phyloP scores from a whole-genome alignment of 352 stramenopile genomes.

The Phytophthora ramorum region DNA sequence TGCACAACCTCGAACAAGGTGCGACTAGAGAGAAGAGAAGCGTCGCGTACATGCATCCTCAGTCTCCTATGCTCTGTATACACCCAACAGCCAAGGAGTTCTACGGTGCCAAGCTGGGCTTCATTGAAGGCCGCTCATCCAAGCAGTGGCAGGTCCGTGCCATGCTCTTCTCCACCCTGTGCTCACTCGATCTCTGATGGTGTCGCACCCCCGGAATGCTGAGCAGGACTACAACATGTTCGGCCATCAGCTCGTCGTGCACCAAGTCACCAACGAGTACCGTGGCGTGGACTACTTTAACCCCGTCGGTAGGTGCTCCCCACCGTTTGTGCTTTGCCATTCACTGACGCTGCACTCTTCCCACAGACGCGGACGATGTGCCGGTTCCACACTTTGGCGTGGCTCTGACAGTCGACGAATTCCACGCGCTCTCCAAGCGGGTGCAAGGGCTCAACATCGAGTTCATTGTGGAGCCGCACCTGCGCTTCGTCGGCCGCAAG shows the following conservation, averaged over 20 bases:
- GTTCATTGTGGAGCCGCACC: constrained; percentile 97
- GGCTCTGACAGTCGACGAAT: constrained; percentile 92
- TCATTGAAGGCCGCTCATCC: constrained; percentile 91
- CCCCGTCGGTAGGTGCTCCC: constrained; percentile 78
- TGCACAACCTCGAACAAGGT: constrained; percentile 93
- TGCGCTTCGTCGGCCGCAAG: constrained; percentile 93
- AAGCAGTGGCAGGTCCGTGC: constrained; percentile 91
- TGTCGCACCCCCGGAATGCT: constrained; percentile 32
- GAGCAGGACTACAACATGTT: constrained; percentile 92
- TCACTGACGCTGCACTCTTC: neutral
- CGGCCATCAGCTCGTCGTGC: constrained; percentile 87
- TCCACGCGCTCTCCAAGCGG: constrained; percentile 90
- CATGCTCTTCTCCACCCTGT: neutral
- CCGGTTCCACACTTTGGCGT: constrained; percentile 97
- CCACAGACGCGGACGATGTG: constrained; percentile 95
- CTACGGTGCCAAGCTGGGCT: constrained; percentile 93
- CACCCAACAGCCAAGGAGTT: constrained; percentile 86
- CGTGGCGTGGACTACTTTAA: constrained; percentile 95
- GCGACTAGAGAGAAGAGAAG: constrained; percentile 4
- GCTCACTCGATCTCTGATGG: neutral
- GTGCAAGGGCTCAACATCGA: constrained; percentile 80
- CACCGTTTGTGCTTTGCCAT: neutral
- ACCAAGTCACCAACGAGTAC: constrained; percentile 95
- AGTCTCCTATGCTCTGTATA: neutral
- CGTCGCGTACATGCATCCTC: too few relatives aligned